Percentiles rank a stretch among this genome's conserved stretches.
Conservation (phyloP, 2,329 filamentous ascomycete genomes). For the Karstenula rhodostoma region DNA sequence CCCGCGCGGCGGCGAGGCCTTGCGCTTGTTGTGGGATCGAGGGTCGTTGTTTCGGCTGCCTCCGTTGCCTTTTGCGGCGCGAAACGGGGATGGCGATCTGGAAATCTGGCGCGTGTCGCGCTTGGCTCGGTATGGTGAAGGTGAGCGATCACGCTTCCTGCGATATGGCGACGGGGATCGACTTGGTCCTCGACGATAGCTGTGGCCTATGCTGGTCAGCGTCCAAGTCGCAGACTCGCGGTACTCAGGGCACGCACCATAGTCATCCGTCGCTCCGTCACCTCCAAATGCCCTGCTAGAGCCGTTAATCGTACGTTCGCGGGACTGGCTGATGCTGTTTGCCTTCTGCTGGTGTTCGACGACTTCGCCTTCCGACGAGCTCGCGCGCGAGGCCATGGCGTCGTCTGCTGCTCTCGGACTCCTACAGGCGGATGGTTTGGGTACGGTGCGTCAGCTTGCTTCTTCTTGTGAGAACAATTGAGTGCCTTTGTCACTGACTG, state of each 20-base stretch:
- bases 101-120: conserved; percentile 9
- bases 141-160: conserved; percentile 12
- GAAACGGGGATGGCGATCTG: conserved; percentile 41
- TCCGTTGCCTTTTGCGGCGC: conserved; percentile 33
- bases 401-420: conserved; percentile 18
- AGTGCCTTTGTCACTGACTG: conserved; percentile 50
- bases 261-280: conserved; percentile 36
- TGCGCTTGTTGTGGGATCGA: conserved; percentile 50
- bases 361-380: conserved; percentile 43
- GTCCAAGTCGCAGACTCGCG: background rate
- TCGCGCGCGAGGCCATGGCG: conserved; percentile 36
- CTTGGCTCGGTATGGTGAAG: conserved; percentile 19
- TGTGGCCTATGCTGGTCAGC: conserved; percentile 22
- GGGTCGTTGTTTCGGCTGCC: conserved; percentile 32
- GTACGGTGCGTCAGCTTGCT: conserved; percentile 42
- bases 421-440: conserved; percentile 22
- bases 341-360: conserved; percentile 42
- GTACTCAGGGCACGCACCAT: conserved; percentile 20
- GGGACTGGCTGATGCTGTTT: conserved; percentile 41
- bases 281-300: conserved; percentile 41
- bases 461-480: conserved; percentile 34
- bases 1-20: conserved; percentile 51
- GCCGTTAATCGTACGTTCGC: conserved; percentile 45
- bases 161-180: conserved; percentile 39
- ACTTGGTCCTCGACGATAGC: conserved; percentile 31